Evolutionary conservation across 306 rosid genomes (phyloP), one percentile per base, ranked within the genome.

Genomic region (Benincasa hispida): DNA sequence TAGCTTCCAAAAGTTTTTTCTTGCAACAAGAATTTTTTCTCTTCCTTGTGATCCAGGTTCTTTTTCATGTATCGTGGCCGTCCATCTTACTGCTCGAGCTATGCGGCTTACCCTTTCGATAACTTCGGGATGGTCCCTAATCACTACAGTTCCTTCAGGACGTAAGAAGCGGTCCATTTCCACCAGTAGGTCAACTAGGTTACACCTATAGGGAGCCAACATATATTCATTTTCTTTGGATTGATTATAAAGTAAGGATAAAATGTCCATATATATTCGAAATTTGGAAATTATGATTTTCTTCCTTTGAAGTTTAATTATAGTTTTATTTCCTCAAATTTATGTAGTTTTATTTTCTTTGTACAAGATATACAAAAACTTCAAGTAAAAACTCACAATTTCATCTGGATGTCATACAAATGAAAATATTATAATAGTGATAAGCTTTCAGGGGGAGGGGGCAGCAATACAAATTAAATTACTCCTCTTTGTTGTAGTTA

Each of bases 121-220:
- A 15, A 84, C 93, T 76, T 92, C 97, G 6, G 93, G 90, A 58
- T 84, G 81, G 82, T 90, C 98, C 86, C 98, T 89, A 51, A 95
- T 76, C 79, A 95, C 85, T 65, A 95, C 66, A 0, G 95, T 92
- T 79, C 99, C 99, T 86, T 89, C 93, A 0, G 99, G 99, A 7
- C 99, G 96, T 84, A 95, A 72, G 54, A 95, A 87, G 50, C 98
- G 88, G 70, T 95, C 99, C 60, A 95, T 85, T 87, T 95, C 99
- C 28, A 90, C 98, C 92, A 95, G 84, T 84, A 95, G 87, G 83
- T 95, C 99, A 75, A 95, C 91, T 58, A 92, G 90, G 91, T 82
- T 89, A 77, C 99, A 95, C 85, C 99, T 95, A 80, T 78, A 50
- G 70, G 72, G 57, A 17, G 54, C 70, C 55, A 0, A 28, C 21